phyloP scores from a whole-genome alignment of 495 filamentous ascomycete genomes.

The Daldinia vernicosa region DNA sequence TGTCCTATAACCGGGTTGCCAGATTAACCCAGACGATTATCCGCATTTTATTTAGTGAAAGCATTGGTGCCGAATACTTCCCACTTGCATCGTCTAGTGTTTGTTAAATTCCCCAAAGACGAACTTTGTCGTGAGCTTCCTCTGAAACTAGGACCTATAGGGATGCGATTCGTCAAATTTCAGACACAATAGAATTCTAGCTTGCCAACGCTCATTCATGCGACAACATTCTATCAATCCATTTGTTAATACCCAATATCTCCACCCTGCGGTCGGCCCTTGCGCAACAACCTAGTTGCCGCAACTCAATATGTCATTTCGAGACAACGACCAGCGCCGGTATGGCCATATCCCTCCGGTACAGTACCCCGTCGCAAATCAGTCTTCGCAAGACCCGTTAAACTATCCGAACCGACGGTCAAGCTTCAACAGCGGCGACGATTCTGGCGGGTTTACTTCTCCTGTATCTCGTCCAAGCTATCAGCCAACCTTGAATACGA shows the following conservation, averaged over 20 bases:
- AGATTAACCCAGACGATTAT: neutral
- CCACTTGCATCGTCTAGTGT: conserved; percentile 18
- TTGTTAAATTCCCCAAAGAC: conserved; percentile 33
- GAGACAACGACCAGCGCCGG: conserved; percentile 62
- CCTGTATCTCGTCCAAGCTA: conserved; percentile 46
- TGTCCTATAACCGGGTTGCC: conserved; percentile 7
- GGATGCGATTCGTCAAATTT: conserved; percentile 26
- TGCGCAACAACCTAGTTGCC: conserved; percentile 26
- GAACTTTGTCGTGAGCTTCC: conserved; percentile 30
- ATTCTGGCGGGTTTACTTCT: conserved; percentile 64
- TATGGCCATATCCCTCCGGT: conserved; percentile 67
- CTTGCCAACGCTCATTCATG: conserved; percentile 29
- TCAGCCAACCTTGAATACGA: conserved; percentile 44
- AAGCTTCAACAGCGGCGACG: conserved; percentile 84
- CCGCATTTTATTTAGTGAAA: neutral
- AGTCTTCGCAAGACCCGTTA: conserved; percentile 46
- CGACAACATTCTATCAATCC: conserved; percentile 22
- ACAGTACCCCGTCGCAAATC: conserved; percentile 60
- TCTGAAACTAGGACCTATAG: conserved; percentile 20
- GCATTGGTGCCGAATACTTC: neutral
- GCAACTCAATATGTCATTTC: conserved; percentile 59
- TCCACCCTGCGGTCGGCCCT: conserved; percentile 15
- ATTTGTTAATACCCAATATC: conserved; percentile 30
- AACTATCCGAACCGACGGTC: conserved; percentile 64
- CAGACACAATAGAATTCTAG: conserved; percentile 32